Conservation (phyloP, 345 rosid species). For the Eucalyptus tenuipes region DNA sequence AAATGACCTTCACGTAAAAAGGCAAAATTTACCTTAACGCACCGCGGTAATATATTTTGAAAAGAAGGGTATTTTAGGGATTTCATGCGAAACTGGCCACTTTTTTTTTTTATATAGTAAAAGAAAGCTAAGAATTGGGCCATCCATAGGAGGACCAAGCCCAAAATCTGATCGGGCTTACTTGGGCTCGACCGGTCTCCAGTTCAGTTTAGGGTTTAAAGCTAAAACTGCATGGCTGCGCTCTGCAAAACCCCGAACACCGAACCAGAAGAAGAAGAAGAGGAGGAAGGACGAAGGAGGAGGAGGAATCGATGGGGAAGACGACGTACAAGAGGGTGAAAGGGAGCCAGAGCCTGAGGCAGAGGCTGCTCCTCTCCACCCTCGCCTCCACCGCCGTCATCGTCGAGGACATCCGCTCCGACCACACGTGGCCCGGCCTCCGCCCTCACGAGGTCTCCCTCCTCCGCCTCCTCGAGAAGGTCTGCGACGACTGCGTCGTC, state of each 20-base stretch:
- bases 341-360: conserved; percentile 71
- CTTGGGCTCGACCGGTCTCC: background rate
- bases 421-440: conserved; percentile 63
- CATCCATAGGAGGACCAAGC: background rate
- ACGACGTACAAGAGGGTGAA: conserved; percentile 47
- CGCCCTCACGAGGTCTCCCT: conserved; percentile 69
- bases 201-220: background rate
- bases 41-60: too few species aligned
- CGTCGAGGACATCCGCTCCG: conserved; percentile 63
- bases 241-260: background rate
- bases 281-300: background rate
- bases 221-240: background rate
- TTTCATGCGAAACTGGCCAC: background rate
- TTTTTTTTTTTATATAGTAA: background rate
- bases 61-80: background rate
- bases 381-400: conserved; percentile 47
- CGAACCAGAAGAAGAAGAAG: background rate
- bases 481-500: conserved; percentile 57
- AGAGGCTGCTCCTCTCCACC: conserved; percentile 59
- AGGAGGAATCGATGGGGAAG: conserved; percentile 35
- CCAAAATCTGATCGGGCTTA: background rate
- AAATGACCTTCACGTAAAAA: background rate
- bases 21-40: background rate
- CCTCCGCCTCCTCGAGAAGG: conserved; percentile 59
- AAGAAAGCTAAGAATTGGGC: background rate